Evolutionary conservation across 1,284 basidiomycete species (phyloP).

Genomic region (Heterobasidion annosum): DNA sequence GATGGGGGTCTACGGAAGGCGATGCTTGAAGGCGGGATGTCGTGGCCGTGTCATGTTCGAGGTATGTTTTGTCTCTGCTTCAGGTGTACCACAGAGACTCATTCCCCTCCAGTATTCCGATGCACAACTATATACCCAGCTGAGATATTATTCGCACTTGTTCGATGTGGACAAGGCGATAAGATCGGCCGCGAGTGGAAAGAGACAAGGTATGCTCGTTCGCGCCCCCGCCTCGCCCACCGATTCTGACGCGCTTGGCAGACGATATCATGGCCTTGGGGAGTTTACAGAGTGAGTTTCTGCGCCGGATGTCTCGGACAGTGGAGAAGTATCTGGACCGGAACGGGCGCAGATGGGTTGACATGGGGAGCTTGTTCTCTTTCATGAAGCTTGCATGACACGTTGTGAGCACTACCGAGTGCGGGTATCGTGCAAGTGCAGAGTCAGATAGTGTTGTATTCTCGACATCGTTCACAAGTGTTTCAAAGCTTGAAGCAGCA

Average conservation of each 20-base stretch:
- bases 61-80: conserved; percentile 32
- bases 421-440: too few relatives aligned
- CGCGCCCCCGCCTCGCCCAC: not conserved
- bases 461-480: too few relatives aligned
- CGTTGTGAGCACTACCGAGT: too few relatives aligned
- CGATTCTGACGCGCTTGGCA: conserved; percentile 17
- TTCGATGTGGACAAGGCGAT: conserved; percentile 69
- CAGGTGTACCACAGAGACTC: not conserved
- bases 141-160: conserved; percentile 72
- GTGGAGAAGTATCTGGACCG: conserved; percentile 75
- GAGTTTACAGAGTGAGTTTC: conserved; percentile 37
- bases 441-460: too few relatives aligned
- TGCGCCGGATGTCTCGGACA: conserved; percentile 44
- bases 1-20: conserved; percentile 86
- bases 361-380: conserved; percentile 68
- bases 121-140: conserved; percentile 76
- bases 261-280: conserved; percentile 50
- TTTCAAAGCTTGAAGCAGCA: too few relatives aligned
- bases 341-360: conserved; percentile 83
- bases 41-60: conserved; percentile 65
- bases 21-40: conserved; percentile 68
- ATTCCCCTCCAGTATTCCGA: conserved; percentile 67
- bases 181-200: conserved; percentile 21
- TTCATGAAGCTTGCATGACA: conserved; percentile 47
- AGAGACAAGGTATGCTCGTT: conserved; percentile 35